These are phyloP conservation scores for Termitomyces sp. DNA, from an alignment of 768 basidiomycete species.

Conservation along the genomic window DNA sequence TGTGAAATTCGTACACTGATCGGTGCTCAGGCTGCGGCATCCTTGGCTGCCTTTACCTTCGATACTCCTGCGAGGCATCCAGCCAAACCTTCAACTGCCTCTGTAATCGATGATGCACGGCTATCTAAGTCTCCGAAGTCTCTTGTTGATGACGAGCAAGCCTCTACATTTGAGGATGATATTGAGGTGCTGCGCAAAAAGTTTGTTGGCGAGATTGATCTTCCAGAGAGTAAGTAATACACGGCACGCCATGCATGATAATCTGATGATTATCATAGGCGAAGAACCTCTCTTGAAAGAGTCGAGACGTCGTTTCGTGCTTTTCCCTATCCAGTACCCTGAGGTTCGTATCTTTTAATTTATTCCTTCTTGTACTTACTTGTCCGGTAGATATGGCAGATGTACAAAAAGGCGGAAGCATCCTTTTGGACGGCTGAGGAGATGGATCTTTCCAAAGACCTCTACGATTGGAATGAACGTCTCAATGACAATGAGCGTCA, in stretches of 20 bases:
- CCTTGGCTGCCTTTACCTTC: slow-evolving; percentile 37
- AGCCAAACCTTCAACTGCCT: neutral
- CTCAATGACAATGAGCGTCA: slow-evolving; percentile 82
- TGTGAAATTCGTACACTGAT: neutral
- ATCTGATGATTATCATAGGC: slow-evolving; percentile 23
- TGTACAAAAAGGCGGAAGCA: slow-evolving; percentile 94
- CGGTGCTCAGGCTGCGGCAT: slow-evolving; percentile 32
- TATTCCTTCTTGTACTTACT: neutral
- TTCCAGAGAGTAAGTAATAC: slow-evolving; percentile 47
- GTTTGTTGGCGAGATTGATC: slow-evolving; percentile 68
- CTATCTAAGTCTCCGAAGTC: slow-evolving; percentile 15
- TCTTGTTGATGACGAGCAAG: slow-evolving; percentile 8
- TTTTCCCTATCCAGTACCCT: slow-evolving; percentile 91
- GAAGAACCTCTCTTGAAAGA: slow-evolving; percentile 81
- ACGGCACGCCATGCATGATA: neutral
- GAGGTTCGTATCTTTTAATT: slow-evolving; percentile 45
- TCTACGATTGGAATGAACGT: slow-evolving; percentile 78
- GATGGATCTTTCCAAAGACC: slow-evolving; percentile 84
- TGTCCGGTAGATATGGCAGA: slow-evolving; percentile 77
- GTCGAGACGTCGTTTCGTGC: slow-evolving; percentile 75
- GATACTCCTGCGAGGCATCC: slow-evolving; percentile 16
- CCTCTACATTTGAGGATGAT: slow-evolving; percentile 1
- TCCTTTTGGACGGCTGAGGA: slow-evolving; percentile 95
- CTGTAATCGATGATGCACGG: slow-evolving; percentile 14
- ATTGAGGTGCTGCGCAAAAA: slow-evolving; percentile 28